Percentiles rank a stretch among this genome's conserved stretches.
Conservation (phyloP, 2,329 filamentous ascomycete genomes). For the Aspergillus carbonarius region DNA sequence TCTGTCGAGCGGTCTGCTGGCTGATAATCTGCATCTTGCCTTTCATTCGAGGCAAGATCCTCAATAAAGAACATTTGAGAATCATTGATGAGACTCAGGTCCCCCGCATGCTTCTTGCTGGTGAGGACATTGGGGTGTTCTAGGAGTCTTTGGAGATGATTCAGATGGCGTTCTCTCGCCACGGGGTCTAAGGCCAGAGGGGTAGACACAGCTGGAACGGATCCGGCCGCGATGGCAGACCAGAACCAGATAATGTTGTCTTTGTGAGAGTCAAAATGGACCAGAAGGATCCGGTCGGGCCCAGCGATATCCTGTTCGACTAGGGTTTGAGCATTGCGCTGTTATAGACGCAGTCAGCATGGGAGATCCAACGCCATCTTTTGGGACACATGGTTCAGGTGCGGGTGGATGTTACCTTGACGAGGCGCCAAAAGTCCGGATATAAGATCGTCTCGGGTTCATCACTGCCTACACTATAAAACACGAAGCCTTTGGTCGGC, state of each 20-base stretch:
- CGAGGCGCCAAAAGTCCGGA: neutral
- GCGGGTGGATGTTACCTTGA: neutral
- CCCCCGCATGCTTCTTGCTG: neutral
- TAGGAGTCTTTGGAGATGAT: neutral
- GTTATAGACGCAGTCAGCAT: neutral
- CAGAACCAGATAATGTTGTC: conserved; percentile 45
- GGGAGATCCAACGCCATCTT: neutral
- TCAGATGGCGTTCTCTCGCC: conserved; percentile 14
- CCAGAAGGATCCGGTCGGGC: conserved; percentile 5
- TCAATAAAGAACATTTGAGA: neutral
- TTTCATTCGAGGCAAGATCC: neutral
- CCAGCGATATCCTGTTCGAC: neutral
- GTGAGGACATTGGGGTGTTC: neutral
- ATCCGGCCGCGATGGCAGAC: conserved; percentile 37
- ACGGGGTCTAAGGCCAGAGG: neutral
- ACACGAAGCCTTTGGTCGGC: neutral
- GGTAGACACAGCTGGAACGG: conserved; percentile 37
- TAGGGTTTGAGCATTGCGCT: neutral
- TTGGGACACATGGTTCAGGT: neutral
- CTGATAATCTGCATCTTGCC: neutral
- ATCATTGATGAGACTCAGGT: neutral
- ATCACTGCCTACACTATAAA: neutral
- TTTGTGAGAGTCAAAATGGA: conserved; percentile 38
- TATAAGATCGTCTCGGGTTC: neutral
- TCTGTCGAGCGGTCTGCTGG: neutral